Base-by-base conservation (phyloP, 805 yeast species). In the Kurtzmaniella cleridarum region DNA sequence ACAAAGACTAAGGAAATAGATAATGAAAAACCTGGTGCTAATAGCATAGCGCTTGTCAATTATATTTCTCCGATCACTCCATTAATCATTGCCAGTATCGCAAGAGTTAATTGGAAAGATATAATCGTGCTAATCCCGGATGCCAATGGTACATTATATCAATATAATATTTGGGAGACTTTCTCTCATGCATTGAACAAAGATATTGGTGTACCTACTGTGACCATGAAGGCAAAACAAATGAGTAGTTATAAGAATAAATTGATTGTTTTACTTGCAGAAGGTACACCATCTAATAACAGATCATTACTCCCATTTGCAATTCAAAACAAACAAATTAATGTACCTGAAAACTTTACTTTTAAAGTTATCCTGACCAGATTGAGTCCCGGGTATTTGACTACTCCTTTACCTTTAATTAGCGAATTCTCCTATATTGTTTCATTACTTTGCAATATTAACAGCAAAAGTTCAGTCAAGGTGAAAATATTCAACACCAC, bases 201-300 rank as follows among this genome's bases (percentile, higher is more conserved):
- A 46, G 51, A 15, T 31, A 39, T 39, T 36, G 44, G 48, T 23
- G 33, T 41, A 3, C 30, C 40, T 5, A 40, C 33, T 15, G 14
- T 27, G 6, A 14, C 34, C 14, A 10, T 11, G 30, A 27, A 13
- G n/a, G 23, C 18, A n/a, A 5, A 30, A 10, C 5, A 16, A 6
- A 40, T 62, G 16, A 32, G 48, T 1, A 46, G 54, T 23, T 50
- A 59, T 15, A 54, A 57, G 3, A 65, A 69, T n/a, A 70, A 73
- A 31, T 62, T 54, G 69, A 68, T 78, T 3, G 80, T 73, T 38
- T 48, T 84, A 16, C 78, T 88, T 41, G 69, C 81, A 2, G 97
- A 89, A 53, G 95, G 95, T 0, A 85, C 95, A 0, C 72, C 95
- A 0, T 78, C 95, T 0, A 91, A 90, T 54, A 93, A 95, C 36